Evolutionary conservation across 257 asterid species (phyloP).

Genomic region (Solanum neorickii): DNA sequence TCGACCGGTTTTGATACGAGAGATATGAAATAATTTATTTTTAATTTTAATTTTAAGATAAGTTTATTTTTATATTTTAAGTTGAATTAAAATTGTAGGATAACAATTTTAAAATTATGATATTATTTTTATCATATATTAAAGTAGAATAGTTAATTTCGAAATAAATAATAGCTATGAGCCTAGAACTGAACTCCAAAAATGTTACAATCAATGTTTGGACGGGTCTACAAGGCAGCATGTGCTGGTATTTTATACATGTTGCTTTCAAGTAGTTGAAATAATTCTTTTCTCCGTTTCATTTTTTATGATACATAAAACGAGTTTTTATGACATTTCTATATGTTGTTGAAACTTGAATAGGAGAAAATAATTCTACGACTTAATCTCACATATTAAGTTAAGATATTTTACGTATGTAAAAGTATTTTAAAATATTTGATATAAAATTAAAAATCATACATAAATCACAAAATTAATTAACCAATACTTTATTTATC

Average conservation of each 20-base stretch:
- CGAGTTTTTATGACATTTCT: not conserved
- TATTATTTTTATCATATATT: too few species aligned
- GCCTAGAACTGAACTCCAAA: too few species aligned
- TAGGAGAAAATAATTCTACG: not conserved
- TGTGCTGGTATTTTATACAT: too few species aligned
- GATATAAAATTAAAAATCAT: not conserved
- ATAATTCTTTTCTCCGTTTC: not conserved
- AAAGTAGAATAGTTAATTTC: too few species aligned
- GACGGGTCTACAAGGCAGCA: too few species aligned
- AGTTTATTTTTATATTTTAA: too few species aligned
- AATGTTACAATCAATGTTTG: too few species aligned
- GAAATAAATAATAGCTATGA: too few species aligned
- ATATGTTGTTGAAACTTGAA: not conserved
- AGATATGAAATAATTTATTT: too few species aligned
- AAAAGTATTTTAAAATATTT: not conserved
- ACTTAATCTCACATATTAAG: not conserved
- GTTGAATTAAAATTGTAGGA: too few species aligned
- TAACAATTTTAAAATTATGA: too few species aligned
- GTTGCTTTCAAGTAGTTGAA: not conserved
- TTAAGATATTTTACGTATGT: not conserved
- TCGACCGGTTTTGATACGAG: accelerated
- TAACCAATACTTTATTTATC: too few species aligned
- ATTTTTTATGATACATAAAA: not conserved
- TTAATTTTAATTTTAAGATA: accelerated
- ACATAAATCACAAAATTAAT: not conserved